These are phyloP conservation scores for Kluyveromyces wickerhamii DNA, from an alignment of 805 yeast species.

Conservation along the genomic window DNA sequence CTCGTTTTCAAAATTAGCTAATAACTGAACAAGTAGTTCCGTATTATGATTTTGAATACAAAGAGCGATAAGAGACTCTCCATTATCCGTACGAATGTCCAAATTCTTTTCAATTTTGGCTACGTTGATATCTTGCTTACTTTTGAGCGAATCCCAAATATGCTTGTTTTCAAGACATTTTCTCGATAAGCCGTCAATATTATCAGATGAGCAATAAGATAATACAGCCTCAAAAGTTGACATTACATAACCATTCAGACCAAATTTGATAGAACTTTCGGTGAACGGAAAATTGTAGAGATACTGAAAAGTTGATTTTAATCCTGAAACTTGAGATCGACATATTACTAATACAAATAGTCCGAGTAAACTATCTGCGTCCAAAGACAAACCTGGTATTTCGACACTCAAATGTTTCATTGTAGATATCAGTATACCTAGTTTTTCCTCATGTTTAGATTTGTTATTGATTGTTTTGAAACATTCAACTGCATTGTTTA, in stretches of 20 bases:
- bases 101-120: conserved; percentile 12
- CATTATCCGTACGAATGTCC: conserved; percentile 39
- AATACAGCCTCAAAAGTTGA: conserved; percentile 82
- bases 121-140: conserved; percentile 11
- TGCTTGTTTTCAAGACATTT: conserved; percentile 41
- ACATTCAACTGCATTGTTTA: conserved; percentile 43
- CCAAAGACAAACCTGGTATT: conserved; percentile 35
- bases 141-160: conserved; percentile 40
- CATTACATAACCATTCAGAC: conserved; percentile 65
- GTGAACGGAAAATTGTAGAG: conserved; percentile 48
- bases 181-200: conserved; percentile 32
- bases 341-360: conserved; percentile 63
- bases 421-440: conserved; percentile 40
- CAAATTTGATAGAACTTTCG: conserved; percentile 40
- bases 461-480: conserved; percentile 31
- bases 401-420: conserved; percentile 10
- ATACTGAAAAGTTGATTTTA: conserved; percentile 60
- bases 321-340: conserved; percentile 47
- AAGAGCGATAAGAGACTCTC: conserved; percentile 64
- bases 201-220: conserved; percentile 42
- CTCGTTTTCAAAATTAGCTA: conserved; percentile 38
- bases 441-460: conserved; percentile 6
- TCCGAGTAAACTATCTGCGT: conserved; percentile 77
- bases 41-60: conserved; percentile 46
- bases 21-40: conserved; percentile 38